phyloP scores from a whole-genome alignment of 768 basidiomycete species.

The Tricholoma sp. region DNA sequence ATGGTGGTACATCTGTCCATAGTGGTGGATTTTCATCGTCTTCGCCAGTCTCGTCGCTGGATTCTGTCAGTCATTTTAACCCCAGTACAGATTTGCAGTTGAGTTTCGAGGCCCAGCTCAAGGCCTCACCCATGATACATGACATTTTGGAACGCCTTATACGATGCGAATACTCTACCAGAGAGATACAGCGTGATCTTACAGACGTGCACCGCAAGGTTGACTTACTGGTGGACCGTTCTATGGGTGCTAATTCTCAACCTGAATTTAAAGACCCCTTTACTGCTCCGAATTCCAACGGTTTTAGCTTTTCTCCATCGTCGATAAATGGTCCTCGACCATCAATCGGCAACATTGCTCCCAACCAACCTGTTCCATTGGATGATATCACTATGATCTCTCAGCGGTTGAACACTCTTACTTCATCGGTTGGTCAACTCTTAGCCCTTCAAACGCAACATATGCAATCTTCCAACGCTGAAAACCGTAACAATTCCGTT shows the following conservation, averaged over 20 bases:
- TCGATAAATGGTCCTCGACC: slow-evolving; percentile 45
- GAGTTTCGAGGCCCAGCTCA: slow-evolving; percentile 69
- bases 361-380: slow-evolving; percentile 59
- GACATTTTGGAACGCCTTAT: slow-evolving; percentile 72
- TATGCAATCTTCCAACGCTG: slow-evolving; percentile 42
- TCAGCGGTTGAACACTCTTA: slow-evolving; percentile 72
- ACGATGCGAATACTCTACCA: slow-evolving; percentile 62
- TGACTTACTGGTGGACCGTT: slow-evolving; percentile 67
- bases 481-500: slow-evolving; percentile 36
- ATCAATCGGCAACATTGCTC: slow-evolving; percentile 65
- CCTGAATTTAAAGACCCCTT: slow-evolving; percentile 88
- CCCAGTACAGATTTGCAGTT: slow-evolving; percentile 40
- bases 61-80: slow-evolving; percentile 63
- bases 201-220: slow-evolving; percentile 74
- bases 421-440: slow-evolving; percentile 81
- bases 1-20: slow-evolving; percentile 37
- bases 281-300: slow-evolving; percentile 38
- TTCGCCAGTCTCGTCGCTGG: slow-evolving; percentile 76
- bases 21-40: slow-evolving; percentile 48
- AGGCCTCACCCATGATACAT: slow-evolving; percentile 66
- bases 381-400: slow-evolving; percentile 77
- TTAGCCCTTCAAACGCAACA: slow-evolving; percentile 77
- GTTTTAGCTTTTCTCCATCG: slow-evolving; percentile 27
- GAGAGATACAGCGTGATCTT: slow-evolving; percentile 72
- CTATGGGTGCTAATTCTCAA: slow-evolving; percentile 39